Conservation (phyloP, 805 yeast genomes). For the Lachancea cidri region DNA sequence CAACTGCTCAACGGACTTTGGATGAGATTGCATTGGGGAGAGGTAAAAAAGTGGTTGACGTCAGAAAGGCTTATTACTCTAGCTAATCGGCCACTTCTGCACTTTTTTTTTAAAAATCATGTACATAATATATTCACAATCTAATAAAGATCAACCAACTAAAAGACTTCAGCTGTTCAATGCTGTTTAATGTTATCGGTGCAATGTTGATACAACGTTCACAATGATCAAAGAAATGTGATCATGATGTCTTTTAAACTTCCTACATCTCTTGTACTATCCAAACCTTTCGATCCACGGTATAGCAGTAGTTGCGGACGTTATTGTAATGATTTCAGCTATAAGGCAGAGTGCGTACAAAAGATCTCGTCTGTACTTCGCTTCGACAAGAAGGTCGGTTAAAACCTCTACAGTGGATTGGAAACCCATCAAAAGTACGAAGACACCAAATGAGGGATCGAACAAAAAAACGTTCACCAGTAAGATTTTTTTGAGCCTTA, state of each 20-base stretch:
- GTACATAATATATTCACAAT: not conserved
- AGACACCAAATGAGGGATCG: constrained; percentile 37
- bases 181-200: too few species aligned
- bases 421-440: constrained; percentile 62
- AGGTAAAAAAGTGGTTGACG: constrained; percentile 92
- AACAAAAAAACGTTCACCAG: constrained; percentile 30
- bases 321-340: not conserved
- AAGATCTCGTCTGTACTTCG: not conserved
- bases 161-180: too few species aligned
- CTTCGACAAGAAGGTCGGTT: constrained; percentile 25
- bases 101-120: not conserved
- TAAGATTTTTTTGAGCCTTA: constrained; percentile 34
- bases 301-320: not conserved
- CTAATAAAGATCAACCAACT: too few species aligned
- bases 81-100: constrained; percentile 21
- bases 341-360: not conserved
- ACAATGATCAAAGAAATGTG: too few species aligned
- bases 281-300: too few species aligned
- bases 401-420: constrained; percentile 77
- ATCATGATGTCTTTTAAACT: too few species aligned
- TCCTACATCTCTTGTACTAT: too few species aligned
- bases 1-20: constrained; percentile 65
- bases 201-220: too few species aligned
- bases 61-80: constrained; percentile 83
- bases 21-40: constrained; percentile 86